Conservation (phyloP, 306 rosid genomes). For the Senna siamea region DNA sequence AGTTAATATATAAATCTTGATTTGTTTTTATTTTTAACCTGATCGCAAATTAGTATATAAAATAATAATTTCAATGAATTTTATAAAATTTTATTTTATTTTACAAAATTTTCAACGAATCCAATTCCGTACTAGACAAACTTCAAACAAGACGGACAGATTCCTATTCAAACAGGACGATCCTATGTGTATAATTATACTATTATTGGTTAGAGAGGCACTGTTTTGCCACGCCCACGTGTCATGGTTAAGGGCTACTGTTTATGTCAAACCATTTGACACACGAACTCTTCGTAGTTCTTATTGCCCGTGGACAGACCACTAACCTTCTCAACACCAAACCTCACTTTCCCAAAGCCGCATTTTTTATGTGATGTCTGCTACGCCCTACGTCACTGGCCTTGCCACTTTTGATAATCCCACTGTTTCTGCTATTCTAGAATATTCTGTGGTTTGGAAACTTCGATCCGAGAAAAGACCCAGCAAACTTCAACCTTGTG, state of each 20-base stretch:
- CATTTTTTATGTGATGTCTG: background rate
- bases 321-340: background rate
- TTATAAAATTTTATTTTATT: no score
- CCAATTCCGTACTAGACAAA: no score
- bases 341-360: background rate
- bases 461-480: background rate
- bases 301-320: background rate
- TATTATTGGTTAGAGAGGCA: slow-evolving; percentile 22
- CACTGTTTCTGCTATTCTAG: background rate
- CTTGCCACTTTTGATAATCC: background rate
- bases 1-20: no score
- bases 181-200: slow-evolving; percentile 20
- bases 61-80: no score
- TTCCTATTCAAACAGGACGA: background rate
- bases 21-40: no score
- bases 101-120: no score
- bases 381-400: background rate
- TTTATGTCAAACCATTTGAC: background rate
- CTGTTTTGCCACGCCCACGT: background rate
- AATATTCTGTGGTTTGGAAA: slow-evolving; percentile 42
- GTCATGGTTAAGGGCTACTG: slow-evolving; percentile 13
- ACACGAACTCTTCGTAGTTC: background rate
- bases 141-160: slow-evolving; percentile 54
- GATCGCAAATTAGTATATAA: no score
- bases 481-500: no score